phyloP scores from a whole-genome alignment of 805 yeast species.

The Maudiozyma barnettii region DNA sequence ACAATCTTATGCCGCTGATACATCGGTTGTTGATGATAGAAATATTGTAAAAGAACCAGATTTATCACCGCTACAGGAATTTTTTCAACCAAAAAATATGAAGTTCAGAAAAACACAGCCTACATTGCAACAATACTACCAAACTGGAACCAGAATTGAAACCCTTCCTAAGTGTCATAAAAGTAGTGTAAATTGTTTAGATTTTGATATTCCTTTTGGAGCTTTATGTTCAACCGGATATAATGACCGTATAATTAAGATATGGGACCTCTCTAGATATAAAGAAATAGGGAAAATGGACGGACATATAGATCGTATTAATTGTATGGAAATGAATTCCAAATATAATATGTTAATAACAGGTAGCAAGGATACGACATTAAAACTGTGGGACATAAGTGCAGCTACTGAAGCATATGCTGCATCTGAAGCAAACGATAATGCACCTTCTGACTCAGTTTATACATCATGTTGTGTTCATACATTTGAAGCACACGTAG shows the following conservation, averaged over 20 bases:
- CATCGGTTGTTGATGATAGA: neutral
- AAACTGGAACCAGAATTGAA: slow-evolving; percentile 46
- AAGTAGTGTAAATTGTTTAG: slow-evolving; percentile 46
- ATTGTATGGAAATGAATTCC: slow-evolving; percentile 51
- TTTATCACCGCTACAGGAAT: slow-evolving; percentile 7
- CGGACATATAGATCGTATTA: slow-evolving; percentile 54
- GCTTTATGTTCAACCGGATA: slow-evolving; percentile 64
- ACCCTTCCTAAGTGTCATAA: slow-evolving; percentile 41
- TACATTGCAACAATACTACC: slow-evolving; percentile 54
- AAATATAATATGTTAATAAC: slow-evolving; percentile 32
- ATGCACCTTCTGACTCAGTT: slow-evolving; percentile 13
- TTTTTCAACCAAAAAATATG: slow-evolving; percentile 22
- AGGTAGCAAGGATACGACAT: slow-evolving; percentile 56
- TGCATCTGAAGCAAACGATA: slow-evolving; percentile 15
- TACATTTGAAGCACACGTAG: slow-evolving; percentile 56
- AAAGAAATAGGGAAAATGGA: slow-evolving; percentile 41
- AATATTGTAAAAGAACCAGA: neutral
- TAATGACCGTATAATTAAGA: slow-evolving; percentile 64
- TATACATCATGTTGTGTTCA: slow-evolving; percentile 29
- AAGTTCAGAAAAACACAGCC: slow-evolving; percentile 45
- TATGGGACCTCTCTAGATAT: slow-evolving; percentile 70
- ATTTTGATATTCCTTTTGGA: slow-evolving; percentile 68
- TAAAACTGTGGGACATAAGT: slow-evolving; percentile 51
- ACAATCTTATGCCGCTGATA: neutral
- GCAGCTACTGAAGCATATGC: slow-evolving; percentile 16